A percentile compares a stretch with the other conserved stretches of the same genome.
These are phyloP conservation scores for Sechiopsis laciniata DNA, from an alignment of 306 rosid species.

Conservation along the genomic window DNA sequence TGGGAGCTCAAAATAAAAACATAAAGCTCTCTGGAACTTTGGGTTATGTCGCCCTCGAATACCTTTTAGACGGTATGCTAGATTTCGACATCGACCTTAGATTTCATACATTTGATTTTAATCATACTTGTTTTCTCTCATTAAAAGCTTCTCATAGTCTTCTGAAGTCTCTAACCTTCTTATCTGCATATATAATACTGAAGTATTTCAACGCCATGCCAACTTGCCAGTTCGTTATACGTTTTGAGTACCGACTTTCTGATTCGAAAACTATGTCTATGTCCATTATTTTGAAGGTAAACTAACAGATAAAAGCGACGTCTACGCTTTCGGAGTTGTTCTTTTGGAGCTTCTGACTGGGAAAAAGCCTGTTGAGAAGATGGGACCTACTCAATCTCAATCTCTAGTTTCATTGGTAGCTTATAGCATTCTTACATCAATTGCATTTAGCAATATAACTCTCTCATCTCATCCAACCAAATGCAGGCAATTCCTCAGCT, in stretches of 20 bases:
- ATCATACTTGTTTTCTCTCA: background rate
- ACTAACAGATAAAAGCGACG: conserved; percentile 85
- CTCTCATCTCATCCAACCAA: background rate
- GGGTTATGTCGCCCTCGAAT: conserved; percentile 77
- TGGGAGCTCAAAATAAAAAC: conserved; percentile 57
- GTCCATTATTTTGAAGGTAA: conserved; percentile 46
- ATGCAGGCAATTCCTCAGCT: conserved; percentile 89
- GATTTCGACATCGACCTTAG: background rate
- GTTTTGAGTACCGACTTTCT: background rate
- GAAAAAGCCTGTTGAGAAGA: conserved; percentile 58
- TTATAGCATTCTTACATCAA: background rate
- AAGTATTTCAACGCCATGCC: background rate
- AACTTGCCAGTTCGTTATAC: background rate
- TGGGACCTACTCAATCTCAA: conserved; percentile 46
- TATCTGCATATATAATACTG: background rate
- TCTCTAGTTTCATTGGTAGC: conserved; percentile 79
- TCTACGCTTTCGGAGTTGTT: conserved; percentile 83
- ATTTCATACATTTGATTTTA: too few species aligned
- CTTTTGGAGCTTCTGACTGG: conserved; percentile 81
- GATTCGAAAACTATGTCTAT: background rate
- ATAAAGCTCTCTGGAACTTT: conserved; percentile 64
- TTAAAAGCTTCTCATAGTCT: background rate
- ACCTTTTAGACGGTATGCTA: conserved; percentile 63
- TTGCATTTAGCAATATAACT: conserved; percentile 10
- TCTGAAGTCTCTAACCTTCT: conserved; percentile 16